These are phyloP conservation scores for Barbarea vulgaris DNA, from an alignment of 345 rosid genomes.

Conservation along the genomic window DNA sequence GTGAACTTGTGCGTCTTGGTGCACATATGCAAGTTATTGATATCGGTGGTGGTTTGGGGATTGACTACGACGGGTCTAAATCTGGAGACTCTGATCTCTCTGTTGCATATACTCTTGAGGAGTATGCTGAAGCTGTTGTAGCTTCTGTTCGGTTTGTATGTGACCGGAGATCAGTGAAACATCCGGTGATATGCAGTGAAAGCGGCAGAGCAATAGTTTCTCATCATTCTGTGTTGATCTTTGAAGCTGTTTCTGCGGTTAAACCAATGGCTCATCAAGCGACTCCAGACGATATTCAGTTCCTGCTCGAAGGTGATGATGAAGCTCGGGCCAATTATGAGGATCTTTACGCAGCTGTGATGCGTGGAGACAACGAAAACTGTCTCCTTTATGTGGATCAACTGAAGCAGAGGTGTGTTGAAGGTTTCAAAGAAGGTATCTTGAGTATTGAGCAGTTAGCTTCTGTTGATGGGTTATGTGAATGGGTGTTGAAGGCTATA, in stretches of 20 bases:
- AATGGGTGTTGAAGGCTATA: conserved; percentile 57
- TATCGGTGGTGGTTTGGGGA: conserved; percentile 92
- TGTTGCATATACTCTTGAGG: conserved; percentile 78
- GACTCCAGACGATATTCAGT: conserved; percentile 50
- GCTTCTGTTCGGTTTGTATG: conserved; percentile 65
- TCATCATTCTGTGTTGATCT: conserved; percentile 81
- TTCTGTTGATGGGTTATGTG: conserved; percentile 85
- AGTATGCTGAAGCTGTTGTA: conserved; percentile 88
- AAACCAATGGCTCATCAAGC: conserved; percentile 35
- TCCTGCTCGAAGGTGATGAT: conserved; percentile 65
- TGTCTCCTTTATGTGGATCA: conserved; percentile 74
- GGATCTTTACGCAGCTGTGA: conserved; percentile 55
- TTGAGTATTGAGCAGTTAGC: conserved; percentile 80
- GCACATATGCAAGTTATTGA: conserved; percentile 82
- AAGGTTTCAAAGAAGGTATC: conserved; percentile 78
- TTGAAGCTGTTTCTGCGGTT: conserved; percentile 69
- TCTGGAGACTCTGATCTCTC: conserved; percentile 85
- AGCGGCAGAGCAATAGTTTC: conserved; percentile 97
- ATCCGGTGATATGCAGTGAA: conserved; percentile 88
- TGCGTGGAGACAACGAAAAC: conserved; percentile 66
- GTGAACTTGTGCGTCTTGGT: conserved; percentile 88
- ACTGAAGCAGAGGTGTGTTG: conserved; percentile 80
- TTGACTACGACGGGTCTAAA: conserved; percentile 94
- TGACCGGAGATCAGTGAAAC: conserved; percentile 71
- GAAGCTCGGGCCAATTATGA: conserved; percentile 67